Percentiles rank a stretch among this genome's conserved stretches.
These are phyloP conservation scores for Dispira parvispora DNA, from an alignment of 192 early-diverging fungal genomes.

Conservation along the genomic window DNA sequence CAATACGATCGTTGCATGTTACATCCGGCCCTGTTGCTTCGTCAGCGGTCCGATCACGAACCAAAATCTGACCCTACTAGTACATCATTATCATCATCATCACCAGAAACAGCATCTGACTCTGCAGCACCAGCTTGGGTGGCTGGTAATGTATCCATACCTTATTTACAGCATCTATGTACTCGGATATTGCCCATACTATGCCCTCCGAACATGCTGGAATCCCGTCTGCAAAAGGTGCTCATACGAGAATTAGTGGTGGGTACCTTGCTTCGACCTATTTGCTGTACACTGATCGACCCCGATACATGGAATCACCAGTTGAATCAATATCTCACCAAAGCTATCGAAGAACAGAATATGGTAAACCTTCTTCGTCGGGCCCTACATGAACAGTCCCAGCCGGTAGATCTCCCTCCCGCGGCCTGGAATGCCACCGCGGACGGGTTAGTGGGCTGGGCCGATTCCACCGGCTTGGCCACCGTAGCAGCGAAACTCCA, in stretches of 20 bases:
- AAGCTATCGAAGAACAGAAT: slow-evolving; percentile 31
- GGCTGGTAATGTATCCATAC: slow-evolving; percentile 29
- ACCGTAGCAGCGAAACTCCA: neutral
- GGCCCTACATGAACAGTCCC: slow-evolving; percentile 45
- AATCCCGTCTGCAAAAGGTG: slow-evolving; percentile 36
- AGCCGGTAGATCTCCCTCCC: slow-evolving; percentile 1
- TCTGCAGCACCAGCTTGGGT: slow-evolving; percentile 16
- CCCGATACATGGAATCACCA: slow-evolving; percentile 80
- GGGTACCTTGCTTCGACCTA: slow-evolving; percentile 47
- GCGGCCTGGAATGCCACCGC: neutral
- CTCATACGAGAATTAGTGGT: slow-evolving; percentile 62
- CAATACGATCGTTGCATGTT: slow-evolving; percentile 37
- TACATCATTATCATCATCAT: too few relatives aligned
- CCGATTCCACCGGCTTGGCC: slow-evolving; percentile 4
- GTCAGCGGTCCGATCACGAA: slow-evolving; percentile 3
- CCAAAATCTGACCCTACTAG: too few relatives aligned
- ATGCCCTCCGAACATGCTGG: slow-evolving; percentile 34
- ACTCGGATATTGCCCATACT: slow-evolving; percentile 47
- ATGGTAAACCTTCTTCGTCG: slow-evolving; percentile 56
- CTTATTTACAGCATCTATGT: slow-evolving; percentile 42
- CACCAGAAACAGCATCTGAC: neutral
- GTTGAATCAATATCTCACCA: slow-evolving; percentile 38
- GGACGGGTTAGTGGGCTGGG: too few relatives aligned
- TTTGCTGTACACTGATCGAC: slow-evolving; percentile 50
- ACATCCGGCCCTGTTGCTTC: slow-evolving; percentile 29